These are phyloP conservation scores for Suillus discolor DNA, from an alignment of 768 basidiomycete species.

Conservation along the genomic window DNA sequence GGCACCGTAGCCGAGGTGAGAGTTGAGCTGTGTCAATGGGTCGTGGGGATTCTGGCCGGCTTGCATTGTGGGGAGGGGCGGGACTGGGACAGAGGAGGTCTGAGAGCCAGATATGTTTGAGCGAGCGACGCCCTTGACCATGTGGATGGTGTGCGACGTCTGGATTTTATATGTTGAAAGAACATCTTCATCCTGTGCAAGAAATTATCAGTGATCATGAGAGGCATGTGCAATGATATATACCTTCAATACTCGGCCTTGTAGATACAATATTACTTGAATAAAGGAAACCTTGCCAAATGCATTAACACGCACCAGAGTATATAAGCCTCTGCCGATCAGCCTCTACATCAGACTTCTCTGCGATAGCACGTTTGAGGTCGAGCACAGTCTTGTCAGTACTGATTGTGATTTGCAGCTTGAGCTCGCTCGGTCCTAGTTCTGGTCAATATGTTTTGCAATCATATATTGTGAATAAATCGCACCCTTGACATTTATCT, in stretches of 20 bases:
- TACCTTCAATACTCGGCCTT: slow-evolving; percentile 78
- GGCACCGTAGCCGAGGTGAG: slow-evolving; percentile 73
- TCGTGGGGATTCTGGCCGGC: slow-evolving; percentile 89
- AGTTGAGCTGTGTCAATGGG: slow-evolving; percentile 82
- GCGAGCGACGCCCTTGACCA: slow-evolving; percentile 85
- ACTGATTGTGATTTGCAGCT: slow-evolving; percentile 83
- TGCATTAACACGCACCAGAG: slow-evolving; percentile 57
- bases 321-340: slow-evolving; percentile 92
- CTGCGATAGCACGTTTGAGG: slow-evolving; percentile 89
- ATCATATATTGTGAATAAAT: background rate
- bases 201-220: slow-evolving; percentile 14
- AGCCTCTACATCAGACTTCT: slow-evolving; percentile 81
- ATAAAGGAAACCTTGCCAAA: background rate
- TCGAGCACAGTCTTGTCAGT: slow-evolving; percentile 86
- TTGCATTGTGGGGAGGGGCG: slow-evolving; percentile 77
- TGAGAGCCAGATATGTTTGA: slow-evolving; percentile 37
- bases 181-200: slow-evolving; percentile 72
- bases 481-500: slow-evolving; percentile 71
- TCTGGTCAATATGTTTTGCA: background rate
- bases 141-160: slow-evolving; percentile 84
- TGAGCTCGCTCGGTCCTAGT: slow-evolving; percentile 87
- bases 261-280: background rate
- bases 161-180: slow-evolving; percentile 90
- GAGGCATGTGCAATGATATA: background rate
- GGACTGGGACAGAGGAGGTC: slow-evolving; percentile 51